phyloP scores from a whole-genome alignment of 208 protist species.

The Porcisia deanei region DNA sequence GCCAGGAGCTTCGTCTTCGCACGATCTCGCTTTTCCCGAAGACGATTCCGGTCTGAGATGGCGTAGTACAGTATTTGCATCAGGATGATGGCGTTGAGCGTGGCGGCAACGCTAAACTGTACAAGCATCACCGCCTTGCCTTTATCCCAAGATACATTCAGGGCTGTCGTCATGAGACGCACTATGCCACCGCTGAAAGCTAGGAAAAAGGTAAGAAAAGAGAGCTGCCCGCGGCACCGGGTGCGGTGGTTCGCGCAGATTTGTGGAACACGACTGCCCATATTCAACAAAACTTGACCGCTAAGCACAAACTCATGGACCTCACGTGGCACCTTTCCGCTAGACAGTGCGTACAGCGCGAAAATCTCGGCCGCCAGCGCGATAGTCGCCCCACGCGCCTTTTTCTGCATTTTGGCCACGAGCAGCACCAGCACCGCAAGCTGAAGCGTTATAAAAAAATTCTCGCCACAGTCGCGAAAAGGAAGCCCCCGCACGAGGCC shows the following conservation, averaged over 20 bases:
- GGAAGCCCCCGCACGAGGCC: slow-evolving; percentile 62
- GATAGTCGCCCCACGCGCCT: slow-evolving; percentile 28
- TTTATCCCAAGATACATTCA: slow-evolving; percentile 84
- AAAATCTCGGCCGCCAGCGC: slow-evolving; percentile 39
- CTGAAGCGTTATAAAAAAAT: slow-evolving; percentile 76
- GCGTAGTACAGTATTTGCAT: slow-evolving; percentile 72
- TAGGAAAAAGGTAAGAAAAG: slow-evolving; percentile 87
- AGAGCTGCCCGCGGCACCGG: slow-evolving; percentile 67
- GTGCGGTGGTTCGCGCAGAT: slow-evolving; percentile 73
- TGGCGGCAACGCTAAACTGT: slow-evolving; percentile 60
- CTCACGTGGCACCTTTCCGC: slow-evolving; percentile 38
- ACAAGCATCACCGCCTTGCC: slow-evolving; percentile 69
- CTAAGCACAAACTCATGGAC: slow-evolving; percentile 65
- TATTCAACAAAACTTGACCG: slow-evolving; percentile 64
- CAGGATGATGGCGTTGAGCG: slow-evolving; percentile 70
- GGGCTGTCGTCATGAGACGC: slow-evolving; percentile 74
- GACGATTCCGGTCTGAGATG: slow-evolving; percentile 11
- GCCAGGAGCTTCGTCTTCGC: background rate
- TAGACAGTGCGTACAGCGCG: slow-evolving; percentile 40
- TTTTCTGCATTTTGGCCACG: slow-evolving; percentile 58
- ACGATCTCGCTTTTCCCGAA: background rate
- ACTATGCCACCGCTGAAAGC: slow-evolving; percentile 72
- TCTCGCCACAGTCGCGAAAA: slow-evolving; percentile 84
- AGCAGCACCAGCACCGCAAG: slow-evolving; percentile 64
- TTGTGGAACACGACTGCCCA: slow-evolving; percentile 79